phyloP scores from a whole-genome alignment of 1,139 yeast genomes.

The Nakaseomyces bracarensis region DNA sequence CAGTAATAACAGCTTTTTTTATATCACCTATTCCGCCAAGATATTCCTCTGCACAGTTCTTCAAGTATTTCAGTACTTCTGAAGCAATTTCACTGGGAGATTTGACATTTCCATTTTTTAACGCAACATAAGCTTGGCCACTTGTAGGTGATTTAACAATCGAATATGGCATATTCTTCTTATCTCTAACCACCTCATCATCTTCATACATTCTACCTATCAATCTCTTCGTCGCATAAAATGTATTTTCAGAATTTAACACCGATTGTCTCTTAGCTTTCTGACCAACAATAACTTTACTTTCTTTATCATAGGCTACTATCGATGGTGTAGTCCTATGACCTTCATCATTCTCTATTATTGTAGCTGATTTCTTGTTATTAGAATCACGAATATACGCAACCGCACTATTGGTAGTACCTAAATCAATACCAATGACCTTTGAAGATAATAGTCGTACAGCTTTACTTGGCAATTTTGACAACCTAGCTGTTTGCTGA shows the following conservation, averaged over 20 bases:
- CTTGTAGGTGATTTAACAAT: slow-evolving; percentile 41
- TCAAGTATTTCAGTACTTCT: slow-evolving; percentile 35
- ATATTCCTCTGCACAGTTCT: slow-evolving; percentile 45
- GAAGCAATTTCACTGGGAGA: slow-evolving; percentile 31
- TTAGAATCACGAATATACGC: slow-evolving; percentile 37
- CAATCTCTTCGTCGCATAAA: slow-evolving; percentile 64
- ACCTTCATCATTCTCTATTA: slow-evolving; percentile 63
- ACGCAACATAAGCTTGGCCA: slow-evolving; percentile 57
- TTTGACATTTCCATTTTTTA: slow-evolving; percentile 27
- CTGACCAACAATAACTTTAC: slow-evolving; percentile 46
- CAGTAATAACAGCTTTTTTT: slow-evolving; percentile 64
- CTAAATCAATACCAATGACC: slow-evolving; percentile 71
- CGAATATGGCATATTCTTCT: slow-evolving; percentile 46
- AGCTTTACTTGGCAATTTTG: neutral
- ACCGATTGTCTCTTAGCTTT: slow-evolving; percentile 62
- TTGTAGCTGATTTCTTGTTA: slow-evolving; percentile 43
- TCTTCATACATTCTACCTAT: slow-evolving; percentile 62
- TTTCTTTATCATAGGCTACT: slow-evolving; percentile 47
- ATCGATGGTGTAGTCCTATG: slow-evolving; percentile 65
- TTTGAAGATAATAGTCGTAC: slow-evolving; percentile 17
- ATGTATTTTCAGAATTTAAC: slow-evolving; percentile 59
- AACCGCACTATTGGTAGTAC: slow-evolving; percentile 78
- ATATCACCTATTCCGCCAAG: slow-evolving; percentile 32
- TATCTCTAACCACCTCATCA: slow-evolving; percentile 56
- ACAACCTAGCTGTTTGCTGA: neutral